Percentiles rank a stretch among this genome's conserved stretches.
phyloP scores from a whole-genome alignment of 495 filamentous ascomycete species.

The Hapsidospora chrysogenum region DNA sequence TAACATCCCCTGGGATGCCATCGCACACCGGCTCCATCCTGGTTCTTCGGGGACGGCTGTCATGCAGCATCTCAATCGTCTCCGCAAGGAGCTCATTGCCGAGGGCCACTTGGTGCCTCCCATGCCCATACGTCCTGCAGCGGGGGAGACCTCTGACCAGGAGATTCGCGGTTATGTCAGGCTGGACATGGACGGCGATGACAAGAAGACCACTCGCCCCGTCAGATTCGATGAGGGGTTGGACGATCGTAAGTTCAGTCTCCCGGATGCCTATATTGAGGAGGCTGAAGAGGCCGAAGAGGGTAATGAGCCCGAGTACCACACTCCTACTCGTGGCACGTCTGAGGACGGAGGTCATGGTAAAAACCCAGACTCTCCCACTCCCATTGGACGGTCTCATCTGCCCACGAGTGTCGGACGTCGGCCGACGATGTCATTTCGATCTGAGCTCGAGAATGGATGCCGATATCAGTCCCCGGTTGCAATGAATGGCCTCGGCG shows the following conservation, averaged over 20 bases:
- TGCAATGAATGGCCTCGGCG: too few relatives aligned
- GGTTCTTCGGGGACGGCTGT: constrained; percentile 13
- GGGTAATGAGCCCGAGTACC: too few relatives aligned
- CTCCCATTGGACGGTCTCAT: too few relatives aligned
- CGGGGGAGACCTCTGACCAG: constrained; percentile 3
- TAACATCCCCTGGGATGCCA: constrained; percentile 14
- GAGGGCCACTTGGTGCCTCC: constrained; percentile 21
- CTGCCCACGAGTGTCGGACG: too few relatives aligned
- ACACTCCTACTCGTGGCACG: too few relatives aligned
- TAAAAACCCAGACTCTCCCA: too few relatives aligned
- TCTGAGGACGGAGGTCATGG: too few relatives aligned
- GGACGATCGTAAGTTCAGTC: constrained; percentile 11
- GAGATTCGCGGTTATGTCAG: constrained; percentile 15
- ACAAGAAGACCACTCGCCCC: constrained; percentile 4
- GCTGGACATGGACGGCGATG: constrained; percentile 4
- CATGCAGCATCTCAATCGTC: constrained; percentile 13
- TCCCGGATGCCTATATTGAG: constrained; percentile 8
- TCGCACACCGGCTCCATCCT: constrained; percentile 15
- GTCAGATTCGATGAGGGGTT: constrained; percentile 12
- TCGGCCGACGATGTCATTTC: too few relatives aligned
- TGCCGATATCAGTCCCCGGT: too few relatives aligned
- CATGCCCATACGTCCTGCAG: constrained; percentile 6
- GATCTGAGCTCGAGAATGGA: too few relatives aligned
- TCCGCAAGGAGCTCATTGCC: constrained; percentile 10
- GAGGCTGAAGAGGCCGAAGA: background rate